Evolutionary conservation across 495 filamentous ascomycete genomes (phyloP).

Genomic region (Ascobolus immersus): DNA sequence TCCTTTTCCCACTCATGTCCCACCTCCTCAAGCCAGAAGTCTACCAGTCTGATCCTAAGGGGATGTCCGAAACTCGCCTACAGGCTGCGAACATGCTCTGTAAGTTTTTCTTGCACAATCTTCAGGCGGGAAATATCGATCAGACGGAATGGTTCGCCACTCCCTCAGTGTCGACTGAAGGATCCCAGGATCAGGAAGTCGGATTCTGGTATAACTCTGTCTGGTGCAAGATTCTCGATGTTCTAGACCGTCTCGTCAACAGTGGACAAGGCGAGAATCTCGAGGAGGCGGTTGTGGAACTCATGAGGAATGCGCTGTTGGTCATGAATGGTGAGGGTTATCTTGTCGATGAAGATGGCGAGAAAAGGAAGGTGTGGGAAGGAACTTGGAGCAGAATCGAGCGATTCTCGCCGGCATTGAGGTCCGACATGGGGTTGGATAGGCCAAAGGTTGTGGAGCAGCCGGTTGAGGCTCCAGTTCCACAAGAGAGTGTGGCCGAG

Average conservation of each 20-base stretch:
- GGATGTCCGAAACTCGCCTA: slow-evolving; percentile 88
- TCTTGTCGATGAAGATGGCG: slow-evolving; percentile 37
- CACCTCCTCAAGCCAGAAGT: slow-evolving; percentile 84
- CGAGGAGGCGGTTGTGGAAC: slow-evolving; percentile 87
- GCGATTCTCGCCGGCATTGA: slow-evolving; percentile 60
- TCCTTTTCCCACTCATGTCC: slow-evolving; percentile 80
- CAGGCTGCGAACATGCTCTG: slow-evolving; percentile 75
- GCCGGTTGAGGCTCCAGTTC: too few relatives aligned
- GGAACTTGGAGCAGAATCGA: slow-evolving; percentile 79
- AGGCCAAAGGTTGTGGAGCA: too few relatives aligned
- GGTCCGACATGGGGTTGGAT: too few relatives aligned
- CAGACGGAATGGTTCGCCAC: too few relatives aligned
- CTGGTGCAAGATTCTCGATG: slow-evolving; percentile 77
- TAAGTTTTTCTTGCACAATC: slow-evolving; percentile 89
- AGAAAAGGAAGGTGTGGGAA: slow-evolving; percentile 37
- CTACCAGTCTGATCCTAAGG: slow-evolving; percentile 69
- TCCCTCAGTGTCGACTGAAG: too few relatives aligned
- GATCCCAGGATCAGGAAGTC: slow-evolving; percentile 54
- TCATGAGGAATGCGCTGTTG: slow-evolving; percentile 82
- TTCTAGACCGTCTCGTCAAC: slow-evolving; percentile 91
- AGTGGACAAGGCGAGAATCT: slow-evolving; percentile 77
- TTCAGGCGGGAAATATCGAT: too few relatives aligned
- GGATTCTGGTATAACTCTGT: slow-evolving; percentile 78
- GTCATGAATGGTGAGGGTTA: slow-evolving; percentile 86
- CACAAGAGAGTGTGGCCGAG: too few relatives aligned